Percentiles rank a stretch among this genome's conserved stretches.
Evolutionary conservation across 305 asterid species (phyloP).

Genomic region (Solanum hybrid): DNA sequence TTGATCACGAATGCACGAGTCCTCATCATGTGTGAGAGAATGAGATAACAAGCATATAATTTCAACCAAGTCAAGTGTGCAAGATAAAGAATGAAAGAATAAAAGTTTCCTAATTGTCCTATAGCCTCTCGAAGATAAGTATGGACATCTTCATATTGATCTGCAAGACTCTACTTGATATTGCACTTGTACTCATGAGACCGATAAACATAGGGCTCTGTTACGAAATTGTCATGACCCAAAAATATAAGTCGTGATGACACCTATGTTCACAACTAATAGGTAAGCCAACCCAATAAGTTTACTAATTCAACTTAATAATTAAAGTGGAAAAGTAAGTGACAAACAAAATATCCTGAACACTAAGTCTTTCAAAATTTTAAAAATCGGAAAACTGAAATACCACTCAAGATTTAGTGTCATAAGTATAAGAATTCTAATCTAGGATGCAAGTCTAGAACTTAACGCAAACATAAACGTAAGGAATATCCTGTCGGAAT

Average conservation of each 20-base stretch:
- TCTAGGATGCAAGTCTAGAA: background rate
- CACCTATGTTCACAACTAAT: background rate
- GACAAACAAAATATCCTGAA: background rate
- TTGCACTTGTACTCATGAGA: background rate
- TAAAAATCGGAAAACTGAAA: background rate
- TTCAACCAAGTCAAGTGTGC: background rate
- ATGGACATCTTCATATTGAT: background rate
- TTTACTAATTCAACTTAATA: background rate
- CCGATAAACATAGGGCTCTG: background rate
- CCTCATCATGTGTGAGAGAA: background rate
- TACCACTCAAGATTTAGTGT: background rate
- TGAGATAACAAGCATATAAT: background rate
- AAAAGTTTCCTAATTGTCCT: background rate
- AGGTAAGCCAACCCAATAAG: background rate
- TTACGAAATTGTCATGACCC: background rate
- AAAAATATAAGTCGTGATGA: background rate
- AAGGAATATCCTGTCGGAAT: background rate
- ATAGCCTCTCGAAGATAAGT: background rate
- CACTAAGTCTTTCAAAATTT: background rate
- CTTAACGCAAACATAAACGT: background rate
- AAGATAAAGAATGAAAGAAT: background rate
- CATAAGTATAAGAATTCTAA: background rate
- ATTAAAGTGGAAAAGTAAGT: background rate
- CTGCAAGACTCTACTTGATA: background rate
- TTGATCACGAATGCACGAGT: background rate